These are phyloP conservation scores for Rubia occidens DNA, from an alignment of 305 asterid genomes.

Conservation along the genomic window DNA sequence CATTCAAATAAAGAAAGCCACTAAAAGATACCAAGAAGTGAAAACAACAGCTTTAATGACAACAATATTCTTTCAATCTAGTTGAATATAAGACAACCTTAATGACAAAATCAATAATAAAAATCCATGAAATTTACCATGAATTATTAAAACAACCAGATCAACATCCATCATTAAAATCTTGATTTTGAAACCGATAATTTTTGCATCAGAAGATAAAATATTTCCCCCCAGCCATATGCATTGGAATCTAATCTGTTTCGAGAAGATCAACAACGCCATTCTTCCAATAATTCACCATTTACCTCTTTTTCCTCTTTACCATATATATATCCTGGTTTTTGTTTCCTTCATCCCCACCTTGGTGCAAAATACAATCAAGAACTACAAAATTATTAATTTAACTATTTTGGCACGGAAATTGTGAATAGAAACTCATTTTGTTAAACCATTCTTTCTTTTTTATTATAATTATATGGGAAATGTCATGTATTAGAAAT, in stretches of 20 bases:
- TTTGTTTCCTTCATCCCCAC: slow-evolving; percentile 41
- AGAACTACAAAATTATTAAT: too few relatives aligned
- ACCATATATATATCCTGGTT: slow-evolving; percentile 45
- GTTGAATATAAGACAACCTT: not conserved
- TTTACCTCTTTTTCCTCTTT: slow-evolving; percentile 59
- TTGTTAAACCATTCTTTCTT: too few relatives aligned
- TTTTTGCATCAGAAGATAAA: not conserved
- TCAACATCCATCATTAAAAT: not conserved
- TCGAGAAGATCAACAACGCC: slow-evolving; percentile 68
- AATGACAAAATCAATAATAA: not conserved
- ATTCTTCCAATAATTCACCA: slow-evolving; percentile 57
- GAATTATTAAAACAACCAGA: not conserved
- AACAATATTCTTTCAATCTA: not conserved
- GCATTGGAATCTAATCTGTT: slow-evolving; percentile 53
- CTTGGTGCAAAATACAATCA: slow-evolving; percentile 22
- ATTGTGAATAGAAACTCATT: too few relatives aligned
- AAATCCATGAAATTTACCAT: not conserved
- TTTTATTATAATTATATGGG: slow-evolving; percentile 16
- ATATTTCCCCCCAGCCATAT: slow-evolving; percentile 24
- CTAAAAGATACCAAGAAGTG: too few relatives aligned
- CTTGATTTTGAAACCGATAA: not conserved
- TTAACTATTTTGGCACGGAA: too few relatives aligned
- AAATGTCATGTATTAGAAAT: too few relatives aligned
- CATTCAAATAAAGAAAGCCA: too few relatives aligned
- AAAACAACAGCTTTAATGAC: not conserved